Evolutionary conservation across 2,329 filamentous ascomycete species (phyloP).

Genomic region (Chalaropsis ovoidea): DNA sequence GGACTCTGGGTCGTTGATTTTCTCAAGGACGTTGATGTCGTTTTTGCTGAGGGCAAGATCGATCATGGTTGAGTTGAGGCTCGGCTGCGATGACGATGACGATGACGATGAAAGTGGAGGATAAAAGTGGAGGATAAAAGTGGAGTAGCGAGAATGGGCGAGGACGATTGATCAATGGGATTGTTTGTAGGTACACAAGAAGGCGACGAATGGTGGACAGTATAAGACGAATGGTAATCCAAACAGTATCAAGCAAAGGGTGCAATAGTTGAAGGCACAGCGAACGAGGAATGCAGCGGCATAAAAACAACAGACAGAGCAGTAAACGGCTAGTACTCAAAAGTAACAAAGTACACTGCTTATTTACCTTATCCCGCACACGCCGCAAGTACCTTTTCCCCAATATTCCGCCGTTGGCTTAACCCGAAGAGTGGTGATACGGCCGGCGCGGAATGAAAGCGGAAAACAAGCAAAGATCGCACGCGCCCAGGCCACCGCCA

Average conservation of each 20-base stretch:
- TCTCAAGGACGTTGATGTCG: slow-evolving; percentile 53
- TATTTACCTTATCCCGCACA: neutral
- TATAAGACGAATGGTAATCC: too few relatives aligned
- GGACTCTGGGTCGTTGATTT: slow-evolving; percentile 57
- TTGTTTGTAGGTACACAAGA: slow-evolving; percentile 5
- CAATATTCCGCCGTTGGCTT: neutral
- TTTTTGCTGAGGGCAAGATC: slow-evolving; percentile 43
- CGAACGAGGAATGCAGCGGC: neutral
- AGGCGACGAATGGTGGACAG: neutral
- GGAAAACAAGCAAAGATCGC: neutral
- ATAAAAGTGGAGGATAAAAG: neutral
- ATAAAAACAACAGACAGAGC: neutral
- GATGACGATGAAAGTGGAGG: neutral
- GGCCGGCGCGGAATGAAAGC: neutral
- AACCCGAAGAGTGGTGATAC: neutral
- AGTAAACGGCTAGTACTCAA: neutral
- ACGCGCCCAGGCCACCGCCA: neutral
- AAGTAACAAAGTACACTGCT: neutral
- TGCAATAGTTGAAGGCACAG: neutral
- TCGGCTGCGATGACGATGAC: neutral
- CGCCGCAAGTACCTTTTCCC: neutral
- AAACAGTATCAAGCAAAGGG: neutral
- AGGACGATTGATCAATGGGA: neutral
- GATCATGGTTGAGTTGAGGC: slow-evolving; percentile 36
- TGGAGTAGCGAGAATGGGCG: neutral